Conservation (phyloP, 2,329 filamentous ascomycete species). For the Ophiostoma populinum region DNA sequence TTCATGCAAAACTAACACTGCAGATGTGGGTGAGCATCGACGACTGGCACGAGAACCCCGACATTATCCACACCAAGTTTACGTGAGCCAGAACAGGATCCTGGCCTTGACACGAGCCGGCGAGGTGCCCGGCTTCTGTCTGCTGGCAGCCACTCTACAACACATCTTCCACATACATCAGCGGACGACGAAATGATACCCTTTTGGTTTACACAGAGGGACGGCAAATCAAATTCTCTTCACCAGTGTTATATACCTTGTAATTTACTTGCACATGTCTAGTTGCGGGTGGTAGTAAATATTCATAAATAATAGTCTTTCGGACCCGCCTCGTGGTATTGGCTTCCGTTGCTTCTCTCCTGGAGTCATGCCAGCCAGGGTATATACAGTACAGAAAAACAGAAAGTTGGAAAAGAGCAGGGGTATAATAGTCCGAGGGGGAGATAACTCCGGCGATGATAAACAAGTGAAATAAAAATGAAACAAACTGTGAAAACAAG, state of each 20-base stretch:
- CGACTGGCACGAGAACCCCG: constrained; percentile 98
- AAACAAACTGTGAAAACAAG: background rate
- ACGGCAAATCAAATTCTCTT: background rate
- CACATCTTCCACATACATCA: background rate
- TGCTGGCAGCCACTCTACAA: too few relatives aligned
- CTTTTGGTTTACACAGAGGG: constrained; percentile 10
- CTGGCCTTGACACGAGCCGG: too few relatives aligned
- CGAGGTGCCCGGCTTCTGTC: too few relatives aligned
- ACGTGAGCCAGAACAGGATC: constrained; percentile 34
- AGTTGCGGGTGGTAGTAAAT: background rate
- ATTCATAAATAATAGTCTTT: too few relatives aligned
- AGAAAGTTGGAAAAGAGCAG: background rate
- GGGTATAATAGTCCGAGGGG: constrained; percentile 2
- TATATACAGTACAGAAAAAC: background rate
- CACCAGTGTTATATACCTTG: constrained; percentile 1
- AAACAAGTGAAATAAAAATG: background rate
- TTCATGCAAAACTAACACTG: constrained; percentile 1
- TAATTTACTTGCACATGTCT: background rate
- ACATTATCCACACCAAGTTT: constrained; percentile 97
- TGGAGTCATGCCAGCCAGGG: constrained; percentile 9
- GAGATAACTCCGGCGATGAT: background rate
- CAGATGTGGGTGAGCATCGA: constrained; percentile 99
- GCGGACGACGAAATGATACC: constrained; percentile 8
- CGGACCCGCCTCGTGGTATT: too few relatives aligned
- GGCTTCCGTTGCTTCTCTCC: constrained; percentile 2